Percentiles rank a stretch among this genome's conserved stretches.
These are phyloP conservation scores for Leptographium galeiforme DNA, from an alignment of 2,329 filamentous ascomycete species.

Conservation along the genomic window DNA sequence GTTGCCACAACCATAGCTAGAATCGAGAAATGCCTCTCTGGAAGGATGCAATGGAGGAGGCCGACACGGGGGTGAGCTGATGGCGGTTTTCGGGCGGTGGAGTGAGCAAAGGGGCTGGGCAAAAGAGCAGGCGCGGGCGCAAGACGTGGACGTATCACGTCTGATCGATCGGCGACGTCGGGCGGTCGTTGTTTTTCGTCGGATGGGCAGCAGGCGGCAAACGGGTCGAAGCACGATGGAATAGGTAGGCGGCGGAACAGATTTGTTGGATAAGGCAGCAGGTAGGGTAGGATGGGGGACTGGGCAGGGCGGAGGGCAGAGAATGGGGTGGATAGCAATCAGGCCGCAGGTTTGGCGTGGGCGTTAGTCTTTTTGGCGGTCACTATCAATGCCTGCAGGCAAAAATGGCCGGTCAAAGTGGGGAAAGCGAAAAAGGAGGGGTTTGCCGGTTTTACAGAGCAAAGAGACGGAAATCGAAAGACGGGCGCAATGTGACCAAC, in stretches of 20 bases:
- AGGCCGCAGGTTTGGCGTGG: conserved; percentile 1
- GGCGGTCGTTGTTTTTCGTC: background rate
- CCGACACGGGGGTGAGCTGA: background rate
- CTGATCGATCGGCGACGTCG: background rate
- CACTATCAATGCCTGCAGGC: background rate
- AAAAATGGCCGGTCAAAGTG: conserved; percentile 1
- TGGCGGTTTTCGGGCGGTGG: background rate
- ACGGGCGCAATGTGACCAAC: background rate
- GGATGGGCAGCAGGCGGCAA: background rate
- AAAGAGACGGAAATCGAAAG: background rate
- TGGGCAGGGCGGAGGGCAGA: conserved; percentile 1
- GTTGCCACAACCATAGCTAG: conserved; percentile 49
- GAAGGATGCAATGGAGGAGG: background rate
- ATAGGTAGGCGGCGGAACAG: background rate
- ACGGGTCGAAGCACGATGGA: background rate
- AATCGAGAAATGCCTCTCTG: conserved; percentile 13
- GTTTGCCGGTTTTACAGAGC: background rate
- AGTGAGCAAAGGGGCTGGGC: background rate
- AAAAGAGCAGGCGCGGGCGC: background rate
- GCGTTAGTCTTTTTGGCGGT: background rate
- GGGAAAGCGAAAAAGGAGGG: conserved; percentile 1
- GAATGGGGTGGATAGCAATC: background rate
- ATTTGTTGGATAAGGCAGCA: background rate
- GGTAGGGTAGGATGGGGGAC: conserved; percentile 3
- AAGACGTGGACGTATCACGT: background rate